Conservation (phyloP, 2,329 filamentous ascomycete genomes). For the Pseudogymnoascus sp. region DNA sequence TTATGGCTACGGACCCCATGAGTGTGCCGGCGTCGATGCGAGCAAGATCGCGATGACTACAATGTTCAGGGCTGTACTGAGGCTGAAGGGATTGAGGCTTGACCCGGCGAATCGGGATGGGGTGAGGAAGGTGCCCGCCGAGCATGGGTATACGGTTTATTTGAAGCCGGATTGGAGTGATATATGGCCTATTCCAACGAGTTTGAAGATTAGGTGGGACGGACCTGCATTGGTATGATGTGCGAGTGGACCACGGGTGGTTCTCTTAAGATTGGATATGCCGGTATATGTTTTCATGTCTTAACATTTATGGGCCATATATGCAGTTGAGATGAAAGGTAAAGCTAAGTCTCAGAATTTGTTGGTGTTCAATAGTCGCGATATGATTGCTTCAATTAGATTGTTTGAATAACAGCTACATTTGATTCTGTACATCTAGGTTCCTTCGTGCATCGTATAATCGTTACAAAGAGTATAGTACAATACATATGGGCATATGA, state of each 20-base stretch:
- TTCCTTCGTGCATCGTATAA: background rate
- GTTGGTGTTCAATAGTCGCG: background rate
- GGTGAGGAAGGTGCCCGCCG: slow-evolving; percentile 19
- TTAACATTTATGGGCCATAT: background rate
- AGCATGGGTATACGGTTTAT: slow-evolving; percentile 38
- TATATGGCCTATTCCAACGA: slow-evolving; percentile 42
- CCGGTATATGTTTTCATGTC: background rate
- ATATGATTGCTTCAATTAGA: background rate
- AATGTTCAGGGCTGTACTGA: slow-evolving; percentile 24
- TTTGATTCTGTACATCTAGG: background rate
- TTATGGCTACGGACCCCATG: slow-evolving; percentile 55
- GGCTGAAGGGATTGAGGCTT: slow-evolving; percentile 20
- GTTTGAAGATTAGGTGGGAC: slow-evolving; percentile 28
- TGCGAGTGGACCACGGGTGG: background rate
- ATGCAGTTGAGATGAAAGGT: background rate
- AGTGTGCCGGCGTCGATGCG: slow-evolving; percentile 53
- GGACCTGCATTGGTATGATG: background rate
- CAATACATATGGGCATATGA: background rate
- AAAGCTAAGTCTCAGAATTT: background rate
- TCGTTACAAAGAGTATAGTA: slow-evolving; percentile 3
- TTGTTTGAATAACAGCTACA: background rate
- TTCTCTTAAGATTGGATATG: background rate
- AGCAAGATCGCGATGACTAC: slow-evolving; percentile 53
- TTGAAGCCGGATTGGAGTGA: slow-evolving; percentile 59
- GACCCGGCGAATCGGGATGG: background rate